Base-by-base conservation (phyloP, 75 land plant genomes). In the Chamaecyparis obtusa region DNA sequence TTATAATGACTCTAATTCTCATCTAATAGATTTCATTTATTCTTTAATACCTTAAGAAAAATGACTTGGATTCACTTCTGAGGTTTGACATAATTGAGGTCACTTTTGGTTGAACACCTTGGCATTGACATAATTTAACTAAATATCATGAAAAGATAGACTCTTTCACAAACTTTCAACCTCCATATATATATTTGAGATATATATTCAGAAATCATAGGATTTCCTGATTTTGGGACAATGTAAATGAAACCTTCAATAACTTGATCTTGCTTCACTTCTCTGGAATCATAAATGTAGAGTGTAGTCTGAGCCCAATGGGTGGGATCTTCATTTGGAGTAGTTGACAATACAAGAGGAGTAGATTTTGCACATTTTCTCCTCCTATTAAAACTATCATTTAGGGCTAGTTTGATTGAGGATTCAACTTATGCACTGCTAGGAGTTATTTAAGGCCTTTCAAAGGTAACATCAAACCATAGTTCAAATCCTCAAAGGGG, bases 231-330 rank as follows among this genome's bases (percentile, higher is more conserved):
- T 95, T 93, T 86, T 97, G 99, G 39, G 97, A 90, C 27, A 97
- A 74, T 60, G 92, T 92, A 64, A 97, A n/a, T 86, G n/a, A 94
- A 94, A 54, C 99, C 99, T 82, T 92, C 97, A 76, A 97, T 97
- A 2, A 91, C 72, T 87, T 97, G 95, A 86, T 97, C 99, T 91
- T 97, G 97, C 88, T 90, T 91, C 87, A 97, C 88, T 36, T 96
- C 98, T 77, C 95, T 89, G 33, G 99, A 97, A 17, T 97, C 99
- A 87, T 93, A 96, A 32, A 96, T 90, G 90, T 97, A 97, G 2
- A 97, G 85, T 82, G 96, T 24, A 37, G 99, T 97, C 99, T 97
- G 94, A n/a, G n/a, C n/a, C n/a, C n/a, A n/a, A n/a, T n/a, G n/a
- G n/a, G n/a, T n/a, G n/a, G n/a, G n/a, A n/a, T n/a, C n/a, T n/a